phyloP scores from a whole-genome alignment of 1,284 basidiomycete species.

The Puccinia novopanici region DNA sequence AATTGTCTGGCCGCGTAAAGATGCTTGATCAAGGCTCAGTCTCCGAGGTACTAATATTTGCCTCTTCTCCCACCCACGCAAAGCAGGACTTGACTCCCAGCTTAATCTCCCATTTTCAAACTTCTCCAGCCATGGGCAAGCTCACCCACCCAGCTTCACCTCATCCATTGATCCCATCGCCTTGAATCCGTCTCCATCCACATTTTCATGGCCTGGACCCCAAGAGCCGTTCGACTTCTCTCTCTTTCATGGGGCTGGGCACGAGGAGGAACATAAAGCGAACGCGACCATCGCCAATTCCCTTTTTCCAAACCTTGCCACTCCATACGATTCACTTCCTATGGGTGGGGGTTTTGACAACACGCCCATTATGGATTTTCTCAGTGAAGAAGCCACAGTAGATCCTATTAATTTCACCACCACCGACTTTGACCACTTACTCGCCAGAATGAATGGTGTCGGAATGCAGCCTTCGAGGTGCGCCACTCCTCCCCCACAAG shows the following conservation, averaged over 20 bases:
- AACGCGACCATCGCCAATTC: neutral
- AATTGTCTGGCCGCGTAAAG: neutral
- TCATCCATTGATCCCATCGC: neutral
- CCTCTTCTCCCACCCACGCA: neutral
- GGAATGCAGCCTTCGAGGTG: neutral
- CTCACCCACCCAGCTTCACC: neutral
- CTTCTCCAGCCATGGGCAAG: neutral
- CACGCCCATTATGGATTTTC: neutral
- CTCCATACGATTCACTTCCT: neutral
- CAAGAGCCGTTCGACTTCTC: neutral
- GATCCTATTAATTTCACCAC: neutral
- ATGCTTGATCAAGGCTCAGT: neutral
- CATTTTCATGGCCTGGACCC: neutral
- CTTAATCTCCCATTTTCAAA: neutral
- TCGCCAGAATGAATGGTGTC: neutral
- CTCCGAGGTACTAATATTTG: neutral
- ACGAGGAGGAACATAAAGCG: neutral
- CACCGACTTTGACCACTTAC: neutral
- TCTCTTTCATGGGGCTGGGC: neutral
- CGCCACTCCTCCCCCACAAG: constrained; percentile 1
- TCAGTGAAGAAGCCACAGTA: neutral
- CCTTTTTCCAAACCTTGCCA: neutral
- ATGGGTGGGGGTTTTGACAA: neutral
- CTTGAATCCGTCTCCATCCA: neutral
- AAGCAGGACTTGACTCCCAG: constrained; percentile 2